Evolutionary conservation across 2,329 filamentous ascomycete genomes (phyloP).

Genomic region (Parastagonospora avenae): DNA sequence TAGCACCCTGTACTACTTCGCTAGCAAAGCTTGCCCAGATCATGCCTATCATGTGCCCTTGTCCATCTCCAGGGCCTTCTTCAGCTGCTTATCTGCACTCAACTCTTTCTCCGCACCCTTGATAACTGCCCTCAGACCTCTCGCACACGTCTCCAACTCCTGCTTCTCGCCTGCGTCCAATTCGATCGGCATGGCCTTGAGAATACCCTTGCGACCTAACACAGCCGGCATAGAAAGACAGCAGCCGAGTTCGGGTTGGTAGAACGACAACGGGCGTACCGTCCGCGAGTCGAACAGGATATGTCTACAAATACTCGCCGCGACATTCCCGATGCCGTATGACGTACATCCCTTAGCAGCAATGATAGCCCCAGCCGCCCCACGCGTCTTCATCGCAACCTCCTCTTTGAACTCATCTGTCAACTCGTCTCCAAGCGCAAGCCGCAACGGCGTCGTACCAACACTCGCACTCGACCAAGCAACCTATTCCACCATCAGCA

Average conservation of each 20-base stretch:
- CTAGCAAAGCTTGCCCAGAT: not conserved
- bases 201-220: conserved; percentile 54
- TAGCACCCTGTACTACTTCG: too few species aligned
- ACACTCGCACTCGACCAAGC: conserved; percentile 55
- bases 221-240: conserved; percentile 58
- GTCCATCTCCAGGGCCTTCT: conserved; percentile 31
- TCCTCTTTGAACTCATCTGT: conserved; percentile 34
- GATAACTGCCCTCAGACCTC: conserved; percentile 43
- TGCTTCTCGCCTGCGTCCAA: conserved; percentile 42
- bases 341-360: conserved; percentile 57
- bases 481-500: conserved; percentile 25
- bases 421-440: conserved; percentile 35
- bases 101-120: conserved; percentile 46
- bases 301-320: conserved; percentile 56
- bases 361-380: conserved; percentile 56
- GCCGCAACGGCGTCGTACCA: conserved; percentile 49
- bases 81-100: conserved; percentile 30
- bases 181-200: conserved; percentile 45
- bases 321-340: conserved; percentile 57
- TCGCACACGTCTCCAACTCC: conserved; percentile 42
- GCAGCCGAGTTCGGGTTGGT: conserved; percentile 53
- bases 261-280: conserved; percentile 57
- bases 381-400: conserved; percentile 53
- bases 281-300: conserved; percentile 56
- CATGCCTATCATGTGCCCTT: conserved; percentile 7